These are phyloP conservation scores for Boletales sp. DNA, from an alignment of 768 basidiomycete species.

Conservation along the genomic window DNA sequence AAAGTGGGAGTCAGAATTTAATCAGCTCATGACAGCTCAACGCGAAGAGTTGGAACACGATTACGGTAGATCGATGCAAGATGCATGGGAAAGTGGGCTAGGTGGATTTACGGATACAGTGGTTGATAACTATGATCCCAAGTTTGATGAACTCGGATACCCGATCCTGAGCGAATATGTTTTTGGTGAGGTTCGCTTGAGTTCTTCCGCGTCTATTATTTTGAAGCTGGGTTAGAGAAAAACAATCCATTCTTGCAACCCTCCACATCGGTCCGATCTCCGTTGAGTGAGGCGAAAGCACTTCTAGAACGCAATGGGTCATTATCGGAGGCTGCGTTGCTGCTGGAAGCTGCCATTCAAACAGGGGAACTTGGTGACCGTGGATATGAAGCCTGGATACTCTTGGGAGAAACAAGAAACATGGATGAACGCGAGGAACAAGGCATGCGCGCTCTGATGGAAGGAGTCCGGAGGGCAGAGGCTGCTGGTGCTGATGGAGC, in stretches of 20 bases:
- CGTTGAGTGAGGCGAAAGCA: conserved; percentile 68
- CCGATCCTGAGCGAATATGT: conserved; percentile 69
- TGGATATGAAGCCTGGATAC: conserved; percentile 88
- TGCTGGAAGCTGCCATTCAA: conserved; percentile 90
- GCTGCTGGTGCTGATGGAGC: conserved; percentile 57
- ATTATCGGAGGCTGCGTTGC: conserved; percentile 78
- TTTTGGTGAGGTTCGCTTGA: conserved; percentile 57
- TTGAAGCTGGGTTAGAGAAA: conserved; percentile 44
- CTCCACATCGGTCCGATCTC: conserved; percentile 43
- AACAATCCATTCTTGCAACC: conserved; percentile 69
- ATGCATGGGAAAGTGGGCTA: conserved; percentile 58
- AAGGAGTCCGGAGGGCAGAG: conserved; percentile 69
- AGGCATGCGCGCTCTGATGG: conserved; percentile 73
- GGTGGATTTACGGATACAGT: conserved; percentile 39
- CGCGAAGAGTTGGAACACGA: conserved; percentile 66
- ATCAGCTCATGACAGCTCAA: conserved; percentile 67
- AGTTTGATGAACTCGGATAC: conserved; percentile 70
- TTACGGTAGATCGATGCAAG: conserved; percentile 58
- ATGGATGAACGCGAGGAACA: conserved; percentile 88
- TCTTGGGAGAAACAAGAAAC: conserved; percentile 84
- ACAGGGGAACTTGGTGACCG: conserved; percentile 75
- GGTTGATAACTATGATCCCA: conserved; percentile 26
- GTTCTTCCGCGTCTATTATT: neutral
- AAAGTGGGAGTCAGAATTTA: conserved; percentile 83
- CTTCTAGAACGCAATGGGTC: conserved; percentile 80